Evolutionary conservation across 2,329 filamentous ascomycete genomes (phyloP).

Genomic region (Clonostachys byssicola): DNA sequence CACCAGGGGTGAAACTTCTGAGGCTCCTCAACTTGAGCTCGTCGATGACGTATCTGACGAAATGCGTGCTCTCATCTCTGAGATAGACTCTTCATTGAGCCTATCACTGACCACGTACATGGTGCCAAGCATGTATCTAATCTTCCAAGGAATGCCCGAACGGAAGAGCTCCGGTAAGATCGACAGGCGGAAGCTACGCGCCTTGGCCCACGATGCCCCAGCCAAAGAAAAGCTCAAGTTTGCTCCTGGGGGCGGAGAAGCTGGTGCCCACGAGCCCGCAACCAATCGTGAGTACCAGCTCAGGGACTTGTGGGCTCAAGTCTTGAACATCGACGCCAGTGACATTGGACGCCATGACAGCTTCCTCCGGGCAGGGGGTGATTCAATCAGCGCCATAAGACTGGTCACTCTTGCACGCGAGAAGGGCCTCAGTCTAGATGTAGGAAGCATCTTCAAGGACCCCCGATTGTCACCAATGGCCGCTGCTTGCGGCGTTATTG

Average conservation of each 20-base stretch:
- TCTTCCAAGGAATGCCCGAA: constrained; percentile 14
- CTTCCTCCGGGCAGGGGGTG: constrained; percentile 37
- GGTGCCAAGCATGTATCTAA: constrained; percentile 22
- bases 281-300: constrained; percentile 11
- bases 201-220: constrained; percentile 10
- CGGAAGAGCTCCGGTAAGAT: constrained; percentile 17
- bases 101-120: constrained; percentile 15
- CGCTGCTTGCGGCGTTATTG: constrained; percentile 1
- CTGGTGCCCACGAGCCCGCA: constrained; percentile 10
- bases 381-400: constrained; percentile 40
- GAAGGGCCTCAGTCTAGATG: constrained; percentile 26
- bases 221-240: constrained; percentile 3
- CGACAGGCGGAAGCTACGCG: constrained; percentile 17
- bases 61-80: background rate
- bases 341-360: constrained; percentile 17
- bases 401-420: constrained; percentile 30
- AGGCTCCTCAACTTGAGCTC: background rate
- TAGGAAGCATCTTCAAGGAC: constrained; percentile 31
- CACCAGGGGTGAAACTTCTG: background rate
- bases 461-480: constrained; percentile 37
- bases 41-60: background rate
- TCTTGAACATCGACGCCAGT: constrained; percentile 2
- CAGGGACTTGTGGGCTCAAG: constrained; percentile 12
- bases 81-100: background rate
- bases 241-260: background rate